Conservation (phyloP, 805 yeast genomes). For the Wickerhamomyces rabaulensis region DNA sequence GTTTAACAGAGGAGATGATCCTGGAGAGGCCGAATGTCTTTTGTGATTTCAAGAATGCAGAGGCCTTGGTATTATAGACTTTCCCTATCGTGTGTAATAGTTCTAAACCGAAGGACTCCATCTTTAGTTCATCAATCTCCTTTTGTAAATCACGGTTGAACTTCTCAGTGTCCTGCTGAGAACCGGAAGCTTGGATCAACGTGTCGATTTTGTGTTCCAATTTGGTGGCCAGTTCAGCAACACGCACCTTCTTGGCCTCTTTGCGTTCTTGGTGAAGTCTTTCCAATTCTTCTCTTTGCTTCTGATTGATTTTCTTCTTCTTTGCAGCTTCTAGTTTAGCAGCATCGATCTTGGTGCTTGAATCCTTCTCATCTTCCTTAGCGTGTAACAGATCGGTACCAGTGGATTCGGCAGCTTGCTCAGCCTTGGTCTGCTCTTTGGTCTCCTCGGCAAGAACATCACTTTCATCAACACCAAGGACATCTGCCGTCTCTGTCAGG, state of each 20-base stretch:
- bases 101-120: slow-evolving; percentile 94
- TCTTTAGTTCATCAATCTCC: slow-evolving; percentile 77
- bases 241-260: slow-evolving; percentile 42
- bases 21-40: slow-evolving; percentile 86
- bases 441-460: slow-evolving; percentile 8
- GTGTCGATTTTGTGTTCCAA: slow-evolving; percentile 43
- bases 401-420: not conserved
- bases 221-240: slow-evolving; percentile 44
- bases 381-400: slow-evolving; percentile 6
- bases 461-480: slow-evolving; percentile 22
- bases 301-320: slow-evolving; percentile 25
- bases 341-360: not conserved
- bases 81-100: slow-evolving; percentile 78
- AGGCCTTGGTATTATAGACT: slow-evolving; percentile 70
- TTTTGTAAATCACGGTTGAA: slow-evolving; percentile 46
- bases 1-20: slow-evolving; percentile 72
- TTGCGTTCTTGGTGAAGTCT: slow-evolving; percentile 51
- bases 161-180: slow-evolving; percentile 41
- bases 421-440: not conserved
- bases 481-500: slow-evolving; percentile 50
- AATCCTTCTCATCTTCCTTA: not conserved
- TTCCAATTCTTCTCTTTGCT: slow-evolving; percentile 44
- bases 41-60: slow-evolving; percentile 65
- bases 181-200: slow-evolving; percentile 39
- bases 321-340: slow-evolving; percentile 15